phyloP scores from a whole-genome alignment of 2,329 filamentous ascomycete genomes.

The Aschersonia sp. region DNA sequence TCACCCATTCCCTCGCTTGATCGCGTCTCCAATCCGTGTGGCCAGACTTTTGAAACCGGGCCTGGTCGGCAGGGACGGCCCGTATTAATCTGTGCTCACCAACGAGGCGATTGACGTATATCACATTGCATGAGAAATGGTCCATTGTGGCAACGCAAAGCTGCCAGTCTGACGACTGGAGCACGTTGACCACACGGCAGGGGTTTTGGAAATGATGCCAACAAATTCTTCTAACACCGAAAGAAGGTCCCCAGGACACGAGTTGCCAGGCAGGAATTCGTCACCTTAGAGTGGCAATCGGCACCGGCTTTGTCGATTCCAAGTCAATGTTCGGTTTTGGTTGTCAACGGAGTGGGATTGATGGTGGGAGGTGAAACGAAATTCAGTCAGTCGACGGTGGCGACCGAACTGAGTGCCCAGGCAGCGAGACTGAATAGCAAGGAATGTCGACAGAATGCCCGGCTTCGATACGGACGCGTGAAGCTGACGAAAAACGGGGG shows the following conservation, averaged over 20 bases:
- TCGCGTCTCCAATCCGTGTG: slow-evolving; percentile 19
- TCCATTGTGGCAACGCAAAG: slow-evolving; percentile 42
- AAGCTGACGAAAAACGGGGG: not conserved
- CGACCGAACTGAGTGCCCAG: not conserved
- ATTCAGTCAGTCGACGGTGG: not conserved
- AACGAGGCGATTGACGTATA: slow-evolving; percentile 44
- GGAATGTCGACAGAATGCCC: not conserved
- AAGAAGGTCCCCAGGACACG: not conserved
- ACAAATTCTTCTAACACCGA: not conserved
- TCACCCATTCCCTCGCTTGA: slow-evolving; percentile 29
- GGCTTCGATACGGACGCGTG: not conserved
- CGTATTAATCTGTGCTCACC: slow-evolving; percentile 29
- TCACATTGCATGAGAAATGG: slow-evolving; percentile 40
- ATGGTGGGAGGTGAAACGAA: not conserved
- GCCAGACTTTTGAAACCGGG: slow-evolving; percentile 1
- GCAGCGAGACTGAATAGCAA: too few relatives aligned
- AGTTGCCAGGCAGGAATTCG: not conserved
- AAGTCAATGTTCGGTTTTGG: not conserved
- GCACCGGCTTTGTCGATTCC: not conserved
- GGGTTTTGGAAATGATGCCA: slow-evolving; percentile 1
- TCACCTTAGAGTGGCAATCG: not conserved
- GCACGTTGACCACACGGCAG: slow-evolving; percentile 34
- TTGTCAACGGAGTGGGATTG: not conserved
- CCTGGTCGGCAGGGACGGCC: slow-evolving; percentile 8
- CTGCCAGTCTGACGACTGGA: slow-evolving; percentile 48